Evolutionary conservation across 768 basidiomycete genomes (phyloP), one percentile per base, ranked within the genome.

Genomic region (Amanita phalloides): DNA sequence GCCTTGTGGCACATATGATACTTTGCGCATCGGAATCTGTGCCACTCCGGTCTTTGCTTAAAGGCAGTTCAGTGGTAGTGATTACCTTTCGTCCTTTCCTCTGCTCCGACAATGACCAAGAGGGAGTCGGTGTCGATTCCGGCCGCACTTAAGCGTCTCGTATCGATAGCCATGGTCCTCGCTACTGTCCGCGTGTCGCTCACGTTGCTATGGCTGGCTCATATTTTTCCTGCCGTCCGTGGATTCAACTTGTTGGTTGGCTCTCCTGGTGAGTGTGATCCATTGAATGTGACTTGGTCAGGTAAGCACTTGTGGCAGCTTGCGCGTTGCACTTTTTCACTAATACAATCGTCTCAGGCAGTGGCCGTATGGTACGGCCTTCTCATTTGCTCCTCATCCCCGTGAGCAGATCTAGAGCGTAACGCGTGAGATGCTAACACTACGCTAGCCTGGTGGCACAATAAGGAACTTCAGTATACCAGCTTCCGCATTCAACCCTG

Each of bases 371-470:
- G 17, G 17, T 17, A 17, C 17, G 17, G 43, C 64, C 64, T 9
- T 66, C 62, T 51, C 54, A 48, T 8, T 56, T 63, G 49, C 53
- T 66, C 5, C 51, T 64, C 20, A 57, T 66, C 25, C 56, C 61
- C 17, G 64, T 63, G 28, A 39, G 60, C 53, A 6, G 32, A 25
- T 23, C 33, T 6, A 23, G 26, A 45, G 35, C 58, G 50, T 33
- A 33, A 45, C 25, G 14, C 17, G 17, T 25, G 37, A 37, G 10
- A 26, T 35, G 10, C 21, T 38, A 25, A 37, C 9, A 81, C 83
- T 61, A 66, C 51, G 86, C 11, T 43, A 66, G 65, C 58, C 62
- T 4, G 55, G 55, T 7, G 58, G 57, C 21, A 60, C 58, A 13
- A 47, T 64, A 21, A 56, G 56, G 6, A 64, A 64, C 53, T 38